A percentile compares a stretch with the other conserved stretches of the same genome.
phyloP scores from a whole-genome alignment of 2,329 filamentous ascomycete genomes.

The Beauveria bassiana region DNA sequence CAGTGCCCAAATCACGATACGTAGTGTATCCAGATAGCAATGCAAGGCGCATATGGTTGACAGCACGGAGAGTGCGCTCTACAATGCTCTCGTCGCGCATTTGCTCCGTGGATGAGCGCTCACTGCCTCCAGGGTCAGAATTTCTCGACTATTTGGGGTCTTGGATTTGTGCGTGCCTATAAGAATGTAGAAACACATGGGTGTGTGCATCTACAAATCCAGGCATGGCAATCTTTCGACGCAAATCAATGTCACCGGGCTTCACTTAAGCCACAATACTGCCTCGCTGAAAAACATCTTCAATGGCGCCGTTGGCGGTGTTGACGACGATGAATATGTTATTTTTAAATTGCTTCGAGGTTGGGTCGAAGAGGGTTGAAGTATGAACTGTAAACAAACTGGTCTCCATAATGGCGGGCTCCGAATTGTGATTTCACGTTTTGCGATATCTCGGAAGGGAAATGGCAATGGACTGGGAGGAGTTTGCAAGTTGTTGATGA shows the following conservation, averaged over 20 bases:
- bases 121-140: constrained; percentile 19
- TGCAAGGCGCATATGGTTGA: constrained; percentile 43
- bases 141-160: neutral
- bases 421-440: neutral
- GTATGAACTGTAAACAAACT: constrained; percentile 33
- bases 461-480: neutral
- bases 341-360: constrained; percentile 30
- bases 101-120: constrained; percentile 36
- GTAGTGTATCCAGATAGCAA: constrained; percentile 52
- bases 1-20: constrained; percentile 48
- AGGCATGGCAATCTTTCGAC: constrained; percentile 42
- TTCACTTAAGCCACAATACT: constrained; percentile 18
- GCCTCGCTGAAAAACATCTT: constrained; percentile 23
- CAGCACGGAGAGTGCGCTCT: constrained; percentile 46
- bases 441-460: neutral
- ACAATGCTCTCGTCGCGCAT: constrained; percentile 51
- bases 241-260: constrained; percentile 42
- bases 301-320: constrained; percentile 31
- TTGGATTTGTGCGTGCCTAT: constrained; percentile 26
- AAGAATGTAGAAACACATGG: constrained; percentile 47
- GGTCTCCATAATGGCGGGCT: neutral
- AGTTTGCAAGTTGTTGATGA: neutral
- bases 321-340: constrained; percentile 37
- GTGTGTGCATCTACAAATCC: constrained; percentile 49
- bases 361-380: constrained; percentile 38